These are phyloP conservation scores for Arabidopsis hybrid DNA, from an alignment of 441 rosid genomes.

Conservation along the genomic window DNA sequence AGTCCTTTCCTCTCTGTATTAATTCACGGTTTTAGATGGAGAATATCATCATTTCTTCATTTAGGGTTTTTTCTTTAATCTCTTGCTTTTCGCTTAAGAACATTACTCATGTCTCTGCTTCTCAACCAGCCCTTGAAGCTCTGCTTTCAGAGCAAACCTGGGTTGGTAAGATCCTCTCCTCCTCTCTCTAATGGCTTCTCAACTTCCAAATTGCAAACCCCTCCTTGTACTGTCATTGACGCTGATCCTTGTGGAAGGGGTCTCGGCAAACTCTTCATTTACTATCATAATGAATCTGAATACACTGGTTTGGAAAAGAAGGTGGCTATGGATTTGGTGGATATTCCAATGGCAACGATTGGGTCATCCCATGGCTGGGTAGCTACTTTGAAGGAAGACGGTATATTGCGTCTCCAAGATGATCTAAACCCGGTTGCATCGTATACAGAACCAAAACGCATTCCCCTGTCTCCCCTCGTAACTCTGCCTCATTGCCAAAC, in stretches of 20 bases:
- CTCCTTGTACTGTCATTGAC: not conserved
- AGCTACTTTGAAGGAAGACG: slow-evolving; percentile 3
- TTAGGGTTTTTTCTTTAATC: not conserved
- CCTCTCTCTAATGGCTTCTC: not conserved
- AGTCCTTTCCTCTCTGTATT: not conserved
- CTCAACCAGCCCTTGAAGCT: not conserved
- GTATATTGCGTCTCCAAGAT: no score
- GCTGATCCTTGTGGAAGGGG: slow-evolving; percentile 1
- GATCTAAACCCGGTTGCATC: no score
- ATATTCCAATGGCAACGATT: not conserved
- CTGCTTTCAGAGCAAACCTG: not conserved
- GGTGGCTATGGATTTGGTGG: not conserved
- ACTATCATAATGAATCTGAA: not conserved
- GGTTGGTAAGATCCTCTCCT: not conserved
- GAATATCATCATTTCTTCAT: no score
- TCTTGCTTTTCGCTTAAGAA: not conserved
- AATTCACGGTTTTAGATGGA: no score
- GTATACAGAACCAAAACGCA: no score
- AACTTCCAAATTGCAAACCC: not conserved
- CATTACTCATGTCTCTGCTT: not conserved
- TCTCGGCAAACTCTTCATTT: not conserved
- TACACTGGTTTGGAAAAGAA: not conserved
- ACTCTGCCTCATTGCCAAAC: no score
- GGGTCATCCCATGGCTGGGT: slow-evolving; percentile 1
- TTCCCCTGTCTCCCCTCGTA: no score